A percentile compares a stretch with the other conserved stretches of the same genome.
phyloP scores from a whole-genome alignment of 2,329 filamentous ascomycete genomes.

The Colletotrichum navitas region DNA sequence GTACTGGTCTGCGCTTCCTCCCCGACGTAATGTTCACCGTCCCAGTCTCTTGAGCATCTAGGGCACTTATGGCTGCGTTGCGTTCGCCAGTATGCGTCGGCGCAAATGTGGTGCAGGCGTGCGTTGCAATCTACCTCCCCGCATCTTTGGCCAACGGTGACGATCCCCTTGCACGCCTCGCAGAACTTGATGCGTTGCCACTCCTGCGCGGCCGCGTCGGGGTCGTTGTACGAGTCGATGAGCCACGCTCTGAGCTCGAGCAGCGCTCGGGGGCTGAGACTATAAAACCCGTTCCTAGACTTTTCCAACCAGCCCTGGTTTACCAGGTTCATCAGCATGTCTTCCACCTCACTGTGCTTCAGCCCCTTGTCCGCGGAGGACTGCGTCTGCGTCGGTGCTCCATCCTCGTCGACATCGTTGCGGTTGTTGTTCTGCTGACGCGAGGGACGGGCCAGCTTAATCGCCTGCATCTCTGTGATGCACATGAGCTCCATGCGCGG shows the following conservation, averaged over 20 bases:
- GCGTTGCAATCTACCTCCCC: slow-evolving; percentile 74
- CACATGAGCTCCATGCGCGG: slow-evolving; percentile 85
- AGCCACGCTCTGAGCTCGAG: slow-evolving; percentile 90
- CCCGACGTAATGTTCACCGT: slow-evolving; percentile 63
- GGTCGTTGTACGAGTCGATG: slow-evolving; percentile 89
- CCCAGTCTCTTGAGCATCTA: slow-evolving; percentile 66
- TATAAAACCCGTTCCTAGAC: slow-evolving; percentile 79
- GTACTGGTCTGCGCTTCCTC: slow-evolving; percentile 69
- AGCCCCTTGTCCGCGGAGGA: slow-evolving; percentile 66
- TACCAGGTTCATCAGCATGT: slow-evolving; percentile 76
- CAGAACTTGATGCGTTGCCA: slow-evolving; percentile 87
- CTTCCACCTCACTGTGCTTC: slow-evolving; percentile 83
- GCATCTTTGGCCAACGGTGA: slow-evolving; percentile 88
- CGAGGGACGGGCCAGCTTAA: slow-evolving; percentile 73
- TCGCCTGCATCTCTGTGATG: slow-evolving; percentile 82
- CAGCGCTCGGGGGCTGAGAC: slow-evolving; percentile 79
- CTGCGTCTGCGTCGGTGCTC: slow-evolving; percentile 52
- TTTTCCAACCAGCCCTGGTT: slow-evolving; percentile 88
- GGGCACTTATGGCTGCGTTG: slow-evolving; percentile 74
- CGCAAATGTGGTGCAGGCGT: slow-evolving; percentile 83
- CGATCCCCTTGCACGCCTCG: slow-evolving; percentile 87
- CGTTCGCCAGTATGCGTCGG: slow-evolving; percentile 78
- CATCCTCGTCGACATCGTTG: slow-evolving; percentile 50
- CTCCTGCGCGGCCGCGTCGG: slow-evolving; percentile 68
- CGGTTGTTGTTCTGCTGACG: slow-evolving; percentile 50